Evolutionary conservation across 2,329 filamentous ascomycete species (phyloP), one percentile per base, ranked within the genome.

Genomic region (Paecilomyces sp.): DNA sequence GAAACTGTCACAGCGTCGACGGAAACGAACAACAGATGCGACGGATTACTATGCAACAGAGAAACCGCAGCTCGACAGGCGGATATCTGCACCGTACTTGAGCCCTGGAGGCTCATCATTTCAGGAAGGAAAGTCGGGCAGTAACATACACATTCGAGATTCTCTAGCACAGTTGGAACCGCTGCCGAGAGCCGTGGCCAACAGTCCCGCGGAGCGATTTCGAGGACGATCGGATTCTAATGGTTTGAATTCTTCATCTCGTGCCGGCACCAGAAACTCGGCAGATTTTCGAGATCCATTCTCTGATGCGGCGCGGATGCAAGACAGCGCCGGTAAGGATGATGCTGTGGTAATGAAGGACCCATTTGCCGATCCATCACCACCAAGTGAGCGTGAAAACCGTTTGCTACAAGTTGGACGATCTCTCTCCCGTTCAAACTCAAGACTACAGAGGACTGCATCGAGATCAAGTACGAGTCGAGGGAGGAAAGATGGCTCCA

Each of bases 1-100:
- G 33, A 61, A 66, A 22, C 50, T 71, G 18, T 55, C 67, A 11
- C 58, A 64, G 56, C 69, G 68, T 31, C 65, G 65, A 54, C 66
- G 63, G n/a, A 66, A 61, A 55, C 65, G 63, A 31, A 58, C 47
- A 28, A 25, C 54, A 12, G 5, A n/a, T 15, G 54, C 34, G 54
- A 5, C 50, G 34, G 55, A 34, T 60, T 60, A 31, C n/a, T 41
- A 57, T 50, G 55, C 25, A 13, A 30, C 12, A 22, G 55, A 50
- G 33, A 50, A 30, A n/a, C 28, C 51, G 51, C 18, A 53, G n/a
- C 51, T 25, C 22, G 51, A 53, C 22, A 30, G 51, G 24, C 22
- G 11, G 24, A 30, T 6, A 8, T 13, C 50, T 25, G 13, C 50
- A 53, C 22, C 24, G 25, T 11, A 9, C 7, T 15, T 9, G 18